Conservation (phyloP, 108 stramenopile genomes). For the Conticribra weissflogii region DNA sequence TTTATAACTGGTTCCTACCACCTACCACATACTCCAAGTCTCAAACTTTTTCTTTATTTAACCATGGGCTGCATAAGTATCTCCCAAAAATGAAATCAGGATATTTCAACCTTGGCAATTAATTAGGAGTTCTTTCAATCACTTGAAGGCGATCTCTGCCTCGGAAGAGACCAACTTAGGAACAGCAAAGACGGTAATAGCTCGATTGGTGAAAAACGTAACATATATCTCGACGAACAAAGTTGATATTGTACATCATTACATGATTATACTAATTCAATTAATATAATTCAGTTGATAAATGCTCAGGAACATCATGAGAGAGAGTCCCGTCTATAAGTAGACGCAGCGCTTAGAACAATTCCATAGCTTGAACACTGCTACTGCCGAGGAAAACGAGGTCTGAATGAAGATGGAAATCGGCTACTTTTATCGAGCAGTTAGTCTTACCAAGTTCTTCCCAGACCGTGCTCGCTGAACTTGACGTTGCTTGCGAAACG, state of each 20-base stretch:
- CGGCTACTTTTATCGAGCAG: not conserved
- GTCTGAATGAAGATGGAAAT: not conserved
- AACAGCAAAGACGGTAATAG: no score
- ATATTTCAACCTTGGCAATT: no score
- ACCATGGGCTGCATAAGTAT: no score
- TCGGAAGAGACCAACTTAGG: no score
- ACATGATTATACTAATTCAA: conserved; percentile 46
- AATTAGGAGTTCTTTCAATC: no score
- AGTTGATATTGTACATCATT: not conserved
- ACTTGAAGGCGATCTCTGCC: no score
- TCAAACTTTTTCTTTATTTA: no score
- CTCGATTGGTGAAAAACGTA: no score
- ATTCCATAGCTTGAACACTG: not conserved
- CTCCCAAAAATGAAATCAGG: no score
- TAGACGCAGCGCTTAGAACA: not conserved
- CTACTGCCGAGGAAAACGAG: not conserved
- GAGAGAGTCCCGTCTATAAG: not conserved
- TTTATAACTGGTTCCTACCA: no score
- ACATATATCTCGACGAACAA: no score
- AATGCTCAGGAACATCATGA: not conserved
- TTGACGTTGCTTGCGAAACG: not conserved
- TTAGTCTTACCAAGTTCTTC: conserved; percentile 12
- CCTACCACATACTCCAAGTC: no score
- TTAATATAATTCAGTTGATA: conserved; percentile 29
- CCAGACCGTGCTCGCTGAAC: not conserved